phyloP scores from a whole-genome alignment of 345 rosid genomes.

The Carallia brachiata region DNA sequence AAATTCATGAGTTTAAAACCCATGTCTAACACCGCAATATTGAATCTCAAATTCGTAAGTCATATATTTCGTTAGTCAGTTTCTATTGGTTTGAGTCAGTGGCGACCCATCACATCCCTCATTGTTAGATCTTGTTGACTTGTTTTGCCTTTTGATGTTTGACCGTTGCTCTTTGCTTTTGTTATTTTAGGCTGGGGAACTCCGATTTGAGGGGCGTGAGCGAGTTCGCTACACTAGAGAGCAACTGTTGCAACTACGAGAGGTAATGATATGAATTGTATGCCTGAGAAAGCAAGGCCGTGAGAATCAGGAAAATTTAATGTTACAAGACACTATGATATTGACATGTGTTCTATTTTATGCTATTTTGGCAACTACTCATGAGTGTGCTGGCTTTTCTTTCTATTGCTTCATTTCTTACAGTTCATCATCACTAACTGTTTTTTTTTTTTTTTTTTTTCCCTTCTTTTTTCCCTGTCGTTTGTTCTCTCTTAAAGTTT shows the following conservation, averaged over 20 bases:
- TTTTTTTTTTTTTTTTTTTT: not conserved
- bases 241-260: constrained; percentile 10
- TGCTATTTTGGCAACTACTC: not conserved
- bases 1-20: not conserved
- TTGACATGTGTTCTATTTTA: too few relatives aligned
- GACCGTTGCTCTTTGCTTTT: not conserved
- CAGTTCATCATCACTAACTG: not conserved
- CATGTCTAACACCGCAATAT: not conserved
- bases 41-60: not conserved
- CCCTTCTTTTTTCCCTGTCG: too few relatives aligned
- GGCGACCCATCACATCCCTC: too few relatives aligned
- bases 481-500: not conserved
- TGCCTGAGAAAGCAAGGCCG: not conserved
- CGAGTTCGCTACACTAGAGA: constrained; percentile 4
- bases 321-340: not conserved
- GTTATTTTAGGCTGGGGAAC: constrained; percentile 4
- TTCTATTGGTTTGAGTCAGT: too few relatives aligned
- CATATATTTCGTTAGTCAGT: too few relatives aligned
- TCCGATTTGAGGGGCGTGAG: constrained; percentile 11
- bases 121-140: not conserved
- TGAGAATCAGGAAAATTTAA: not conserved
- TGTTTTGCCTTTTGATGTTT: not conserved
- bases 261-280: constrained; percentile 2
- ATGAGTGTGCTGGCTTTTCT: too few relatives aligned
- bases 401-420: not conserved